phyloP scores from a whole-genome alignment of 257 asterid species.

The Rhazya stricta region DNA sequence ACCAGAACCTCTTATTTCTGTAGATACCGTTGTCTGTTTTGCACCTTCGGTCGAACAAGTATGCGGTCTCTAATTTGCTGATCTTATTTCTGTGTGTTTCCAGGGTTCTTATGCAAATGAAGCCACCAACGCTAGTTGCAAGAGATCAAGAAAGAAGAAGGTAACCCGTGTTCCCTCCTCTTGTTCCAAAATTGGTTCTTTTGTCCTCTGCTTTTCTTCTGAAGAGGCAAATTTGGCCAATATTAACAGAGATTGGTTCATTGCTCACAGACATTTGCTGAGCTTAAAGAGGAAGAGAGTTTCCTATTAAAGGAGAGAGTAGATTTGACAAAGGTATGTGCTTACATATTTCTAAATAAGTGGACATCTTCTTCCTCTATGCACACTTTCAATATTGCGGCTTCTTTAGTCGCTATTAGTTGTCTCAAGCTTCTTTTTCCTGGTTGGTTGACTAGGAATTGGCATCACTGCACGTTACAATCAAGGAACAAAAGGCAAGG shows the following conservation, averaged over 20 bases:
- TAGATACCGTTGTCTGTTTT: no score
- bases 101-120: slow-evolving; percentile 19
- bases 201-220: not conserved
- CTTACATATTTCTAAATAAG: not conserved
- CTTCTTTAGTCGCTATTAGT: not conserved
- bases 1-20: no score
- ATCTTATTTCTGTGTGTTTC: not conserved
- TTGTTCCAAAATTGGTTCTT: not conserved
- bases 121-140: slow-evolving; percentile 1
- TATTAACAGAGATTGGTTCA: not conserved
- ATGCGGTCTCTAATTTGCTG: not conserved
- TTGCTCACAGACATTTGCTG: slow-evolving; percentile 18
- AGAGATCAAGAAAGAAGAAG: slow-evolving; percentile 27
- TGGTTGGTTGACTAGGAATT: slow-evolving; percentile 23
- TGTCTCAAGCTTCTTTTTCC: not conserved
- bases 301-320: slow-evolving; percentile 28
- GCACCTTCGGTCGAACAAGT: no score
- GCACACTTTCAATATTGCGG: not conserved
- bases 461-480: slow-evolving; percentile 22
- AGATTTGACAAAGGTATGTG: slow-evolving; percentile 20
- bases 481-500: slow-evolving; percentile 24
- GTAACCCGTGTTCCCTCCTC: not conserved
- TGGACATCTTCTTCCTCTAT: not conserved
- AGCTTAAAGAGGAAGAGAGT: slow-evolving; percentile 36
- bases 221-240: not conserved